Evolutionary conservation across 202 grass and related monocot genomes (phyloP).

Genomic region (Zoysia matrella): DNA sequence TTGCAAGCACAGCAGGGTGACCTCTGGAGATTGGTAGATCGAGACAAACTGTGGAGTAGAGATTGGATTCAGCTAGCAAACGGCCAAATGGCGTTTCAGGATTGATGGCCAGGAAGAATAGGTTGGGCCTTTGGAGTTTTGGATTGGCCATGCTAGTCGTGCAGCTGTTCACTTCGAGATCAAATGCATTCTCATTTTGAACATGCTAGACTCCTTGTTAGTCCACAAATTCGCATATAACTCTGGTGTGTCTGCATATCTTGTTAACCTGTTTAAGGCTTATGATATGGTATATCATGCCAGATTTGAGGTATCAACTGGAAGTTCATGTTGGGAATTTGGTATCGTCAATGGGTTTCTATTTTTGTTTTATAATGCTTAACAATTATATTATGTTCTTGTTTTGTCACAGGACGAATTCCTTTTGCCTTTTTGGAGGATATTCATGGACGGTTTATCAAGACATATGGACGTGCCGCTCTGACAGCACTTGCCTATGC

Average conservation of each 20-base stretch:
- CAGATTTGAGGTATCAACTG: background rate
- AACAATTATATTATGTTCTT: background rate
- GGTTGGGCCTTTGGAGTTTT: background rate
- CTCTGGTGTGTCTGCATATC: background rate
- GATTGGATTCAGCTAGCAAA: too few relatives aligned
- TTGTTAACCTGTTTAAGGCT: background rate
- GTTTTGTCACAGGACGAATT: conserved; percentile 60
- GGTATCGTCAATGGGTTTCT: background rate
- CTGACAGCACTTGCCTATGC: conserved; percentile 80
- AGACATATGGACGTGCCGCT: conserved; percentile 82
- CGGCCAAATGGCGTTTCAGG: conserved; percentile 27
- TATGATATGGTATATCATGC: background rate
- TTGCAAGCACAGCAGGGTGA: background rate
- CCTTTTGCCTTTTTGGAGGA: conserved; percentile 95
- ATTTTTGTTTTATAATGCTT: background rate
- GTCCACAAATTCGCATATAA: background rate
- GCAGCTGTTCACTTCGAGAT: conserved; percentile 20
- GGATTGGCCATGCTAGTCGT: background rate
- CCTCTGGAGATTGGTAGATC: conserved; percentile 42
- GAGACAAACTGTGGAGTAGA: background rate
- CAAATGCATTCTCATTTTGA: background rate
- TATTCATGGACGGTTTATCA: conserved; percentile 88
- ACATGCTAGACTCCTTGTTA: background rate
- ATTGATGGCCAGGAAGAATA: background rate
- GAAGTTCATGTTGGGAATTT: background rate